Percentiles rank a stretch among this genome's conserved stretches.
Evolutionary conservation across 2,329 filamentous ascomycete species (phyloP).

Genomic region (Talaromyces sp.): DNA sequence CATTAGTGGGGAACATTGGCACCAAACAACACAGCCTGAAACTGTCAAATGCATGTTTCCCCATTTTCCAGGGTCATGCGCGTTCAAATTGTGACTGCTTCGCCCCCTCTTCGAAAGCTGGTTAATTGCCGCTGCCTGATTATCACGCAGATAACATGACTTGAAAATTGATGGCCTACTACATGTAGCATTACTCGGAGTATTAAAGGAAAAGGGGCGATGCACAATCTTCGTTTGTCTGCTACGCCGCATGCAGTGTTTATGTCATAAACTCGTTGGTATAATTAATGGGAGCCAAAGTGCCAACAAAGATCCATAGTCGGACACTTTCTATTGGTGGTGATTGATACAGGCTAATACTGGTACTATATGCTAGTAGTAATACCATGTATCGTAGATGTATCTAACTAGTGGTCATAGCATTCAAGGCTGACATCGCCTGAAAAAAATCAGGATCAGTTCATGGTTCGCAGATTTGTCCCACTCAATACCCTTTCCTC

Average conservation of each 20-base stretch:
- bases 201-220: background rate
- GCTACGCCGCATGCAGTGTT: too few species aligned
- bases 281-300: background rate
- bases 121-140: too few species aligned
- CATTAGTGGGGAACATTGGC: background rate
- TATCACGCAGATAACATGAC: background rate
- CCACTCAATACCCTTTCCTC: too few species aligned
- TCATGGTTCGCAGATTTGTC: too few species aligned
- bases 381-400: background rate
- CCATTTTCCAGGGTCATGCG: background rate
- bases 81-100: background rate
- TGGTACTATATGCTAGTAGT: background rate
- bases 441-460: background rate
- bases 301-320: background rate
- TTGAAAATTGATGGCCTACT: too few species aligned
- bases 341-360: background rate
- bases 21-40: too few species aligned
- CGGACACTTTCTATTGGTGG: background rate
- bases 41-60: too few species aligned
- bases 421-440: background rate
- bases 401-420: background rate
- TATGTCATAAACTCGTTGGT: background rate
- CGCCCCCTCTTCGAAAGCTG: too few species aligned
- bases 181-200: background rate
- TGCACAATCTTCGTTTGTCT: background rate